A percentile compares a stretch with the other conserved stretches of the same genome.
phyloP scores from a whole-genome alignment of 2,329 filamentous ascomycete genomes.

The Hypoxylon sp. region DNA sequence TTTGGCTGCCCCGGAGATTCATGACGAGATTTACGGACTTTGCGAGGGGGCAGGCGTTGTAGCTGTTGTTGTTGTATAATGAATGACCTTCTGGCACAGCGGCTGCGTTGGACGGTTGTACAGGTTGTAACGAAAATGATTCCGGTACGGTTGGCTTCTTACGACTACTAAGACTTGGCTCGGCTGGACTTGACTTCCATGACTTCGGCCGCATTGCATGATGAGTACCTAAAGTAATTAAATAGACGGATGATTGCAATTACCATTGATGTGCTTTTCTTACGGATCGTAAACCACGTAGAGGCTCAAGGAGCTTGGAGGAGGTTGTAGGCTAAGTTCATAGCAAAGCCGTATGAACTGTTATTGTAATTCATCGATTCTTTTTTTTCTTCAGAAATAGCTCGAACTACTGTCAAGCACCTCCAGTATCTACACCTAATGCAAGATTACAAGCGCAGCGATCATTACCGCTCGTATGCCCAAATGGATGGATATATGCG shows the following conservation, averaged over 20 bases:
- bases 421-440: conserved; percentile 9
- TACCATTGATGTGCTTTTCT: background rate
- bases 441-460: background rate
- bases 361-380: conserved; percentile 15
- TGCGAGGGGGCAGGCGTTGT: conserved; percentile 29
- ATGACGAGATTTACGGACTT: conserved; percentile 40
- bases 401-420: background rate
- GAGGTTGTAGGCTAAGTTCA: background rate
- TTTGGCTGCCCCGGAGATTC: conserved; percentile 41
- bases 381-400: background rate
- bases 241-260: conserved; percentile 17
- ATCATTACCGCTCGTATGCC: background rate
- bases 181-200: conserved; percentile 7
- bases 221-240: conserved; percentile 2
- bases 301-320: background rate
- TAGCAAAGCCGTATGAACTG: background rate
- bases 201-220: conserved; percentile 20
- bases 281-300: background rate
- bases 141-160: conserved; percentile 9
- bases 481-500: background rate
- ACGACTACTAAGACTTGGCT: conserved; percentile 23
- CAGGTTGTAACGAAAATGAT: conserved; percentile 16
- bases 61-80: conserved; percentile 5
- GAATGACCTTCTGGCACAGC: conserved; percentile 11
- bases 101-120: conserved; percentile 24